phyloP scores from a whole-genome alignment of 176 grass and related monocot species.

The Leersia perrieri region DNA sequence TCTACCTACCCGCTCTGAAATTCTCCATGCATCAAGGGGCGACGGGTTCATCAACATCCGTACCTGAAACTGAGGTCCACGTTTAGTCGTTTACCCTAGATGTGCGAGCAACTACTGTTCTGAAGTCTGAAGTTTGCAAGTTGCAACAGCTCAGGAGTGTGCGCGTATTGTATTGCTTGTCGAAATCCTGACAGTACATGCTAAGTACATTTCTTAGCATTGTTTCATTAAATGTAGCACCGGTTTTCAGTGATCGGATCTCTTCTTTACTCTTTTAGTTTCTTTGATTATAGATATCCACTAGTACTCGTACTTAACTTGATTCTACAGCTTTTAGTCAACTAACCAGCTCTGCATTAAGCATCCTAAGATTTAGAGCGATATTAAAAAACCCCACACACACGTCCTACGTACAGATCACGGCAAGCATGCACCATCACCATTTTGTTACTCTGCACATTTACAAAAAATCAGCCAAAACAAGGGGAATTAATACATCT shows the following conservation, averaged over 20 bases:
- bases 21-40: neutral
- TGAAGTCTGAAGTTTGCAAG: neutral
- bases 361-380: neutral
- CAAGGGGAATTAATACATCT: constrained; percentile 4
- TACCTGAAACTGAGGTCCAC: neutral
- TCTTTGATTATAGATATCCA: neutral
- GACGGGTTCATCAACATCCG: neutral
- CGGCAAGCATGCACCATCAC: neutral
- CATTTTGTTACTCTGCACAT: constrained; percentile 36
- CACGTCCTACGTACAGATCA: constrained; percentile 25
- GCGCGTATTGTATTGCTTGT: neutral
- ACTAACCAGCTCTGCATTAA: constrained; percentile 6
- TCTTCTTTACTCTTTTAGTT: neutral
- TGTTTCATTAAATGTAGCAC: neutral
- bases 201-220: neutral
- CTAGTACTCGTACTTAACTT: neutral
- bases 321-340: neutral
- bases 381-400: neutral
- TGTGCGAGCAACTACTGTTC: constrained; percentile 6
- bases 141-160: neutral
- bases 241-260: neutral
- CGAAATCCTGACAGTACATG: neutral
- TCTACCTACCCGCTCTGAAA: neutral
- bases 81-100: neutral
- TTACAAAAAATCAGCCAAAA: constrained; percentile 32